Evolutionary conservation across 2,329 filamentous ascomycete species (phyloP), one percentile per base, ranked within the genome.

Genomic region (Thyridium curvatum): DNA sequence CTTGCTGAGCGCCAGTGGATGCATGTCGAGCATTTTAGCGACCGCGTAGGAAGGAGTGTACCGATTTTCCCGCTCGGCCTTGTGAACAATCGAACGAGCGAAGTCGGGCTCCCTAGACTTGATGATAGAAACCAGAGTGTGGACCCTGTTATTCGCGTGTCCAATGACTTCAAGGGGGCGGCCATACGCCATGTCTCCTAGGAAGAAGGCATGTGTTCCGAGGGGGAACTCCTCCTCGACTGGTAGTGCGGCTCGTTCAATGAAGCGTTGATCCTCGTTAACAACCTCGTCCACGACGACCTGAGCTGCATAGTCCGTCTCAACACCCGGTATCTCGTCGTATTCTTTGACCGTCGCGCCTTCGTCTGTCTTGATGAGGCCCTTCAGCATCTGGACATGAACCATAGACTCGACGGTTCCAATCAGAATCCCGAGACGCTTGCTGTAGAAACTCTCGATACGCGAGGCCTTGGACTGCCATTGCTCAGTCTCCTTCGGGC

Each of bases 311-410:
- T 91, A 96, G 39, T 94, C 85, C 7, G 82, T 85, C 56, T 96
- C 88, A 54, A 93, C 74, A 34, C 91, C 91, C 3, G 83, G 80
- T 35, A 96, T 85, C 37, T 84, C 77, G 14, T 80, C 89, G 56
- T 95, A 98, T 54, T 97, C 88, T 64, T 98, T 98, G 52, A 96
- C 66, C 3, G 89, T 84, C 10, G 91, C 86, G 33, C 93, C 93
- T 29, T 91, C 83, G 44, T 96, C 89, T 1, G 86, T 94, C 70
- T 94, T 96, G 52, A 76, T 74, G 46, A 98, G 71, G 16, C 94
- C 93, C 60, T 87, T 94, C 39, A 98, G 77, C 76, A 95, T 93
- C 49, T 96, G 86, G 30, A 98, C 89, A 46, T 94, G 85, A 21
- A 96, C 79, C 50, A 97, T 71, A 17, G 89, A 86, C 55, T 98